Evolutionary conservation across 2,329 filamentous ascomycete species (phyloP).

Genomic region (Colletotrichum euphorbiae): DNA sequence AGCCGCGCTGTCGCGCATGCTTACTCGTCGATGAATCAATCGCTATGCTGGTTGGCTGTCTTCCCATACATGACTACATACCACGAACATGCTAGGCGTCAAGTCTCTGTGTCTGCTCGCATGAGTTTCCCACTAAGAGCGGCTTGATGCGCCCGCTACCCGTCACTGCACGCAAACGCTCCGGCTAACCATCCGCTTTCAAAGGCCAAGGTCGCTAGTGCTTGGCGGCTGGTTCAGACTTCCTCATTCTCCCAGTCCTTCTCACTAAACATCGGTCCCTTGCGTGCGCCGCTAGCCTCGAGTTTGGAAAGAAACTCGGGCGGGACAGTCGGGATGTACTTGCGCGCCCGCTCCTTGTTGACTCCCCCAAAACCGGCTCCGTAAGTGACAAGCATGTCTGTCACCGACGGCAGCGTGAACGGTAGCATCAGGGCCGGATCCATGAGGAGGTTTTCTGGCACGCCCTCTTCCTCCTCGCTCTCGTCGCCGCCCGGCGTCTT

Average conservation of each 20-base stretch:
- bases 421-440: constrained; percentile 94
- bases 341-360: constrained; percentile 90
- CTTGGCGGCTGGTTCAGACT: constrained; percentile 49
- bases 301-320: constrained; percentile 92
- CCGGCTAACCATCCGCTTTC: background rate
- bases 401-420: constrained; percentile 94
- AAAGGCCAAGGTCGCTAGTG: background rate
- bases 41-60: constrained; percentile 32
- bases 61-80: constrained; percentile 22
- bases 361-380: constrained; percentile 94
- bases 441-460: constrained; percentile 80
- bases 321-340: constrained; percentile 95
- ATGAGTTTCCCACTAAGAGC: background rate
- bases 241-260: constrained; percentile 77
- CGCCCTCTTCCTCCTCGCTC: constrained; percentile 70
- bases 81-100: background rate
- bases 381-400: constrained; percentile 96
- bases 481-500: constrained; percentile 48
- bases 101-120: background rate
- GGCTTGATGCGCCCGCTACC: background rate
- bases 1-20: background rate
- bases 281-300: constrained; percentile 68
- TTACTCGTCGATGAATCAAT: constrained; percentile 20
- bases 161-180: background rate
- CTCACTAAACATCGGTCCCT: constrained; percentile 69